Percentiles rank a stretch among this genome's conserved stretches.
phyloP scores from a whole-genome alignment of 2,329 filamentous ascomycete genomes.

The Plectosphaerella cucumerina region DNA sequence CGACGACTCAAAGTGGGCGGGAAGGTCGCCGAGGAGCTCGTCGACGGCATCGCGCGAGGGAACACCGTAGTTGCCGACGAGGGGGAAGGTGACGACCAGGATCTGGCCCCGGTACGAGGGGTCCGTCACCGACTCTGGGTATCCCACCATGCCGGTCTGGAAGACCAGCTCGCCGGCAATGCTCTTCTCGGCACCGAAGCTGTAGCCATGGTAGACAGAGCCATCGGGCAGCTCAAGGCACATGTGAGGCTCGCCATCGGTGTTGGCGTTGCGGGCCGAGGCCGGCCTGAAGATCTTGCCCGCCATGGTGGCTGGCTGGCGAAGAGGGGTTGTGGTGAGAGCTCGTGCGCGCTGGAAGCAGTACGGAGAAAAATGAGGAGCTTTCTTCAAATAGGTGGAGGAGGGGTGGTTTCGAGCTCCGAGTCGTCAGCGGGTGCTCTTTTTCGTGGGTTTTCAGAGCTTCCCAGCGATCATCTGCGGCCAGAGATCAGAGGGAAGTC shows the following conservation, averaged over 20 bases:
- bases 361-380: conserved; percentile 3
- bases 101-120: conserved; percentile 91
- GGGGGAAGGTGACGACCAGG: conserved; percentile 90
- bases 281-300: conserved; percentile 46
- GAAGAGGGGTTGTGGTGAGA: conserved; percentile 6
- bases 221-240: conserved; percentile 93
- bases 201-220: conserved; percentile 86
- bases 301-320: conserved; percentile 23
- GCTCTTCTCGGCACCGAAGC: conserved; percentile 93
- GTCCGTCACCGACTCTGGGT: conserved; percentile 88
- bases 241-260: conserved; percentile 57
- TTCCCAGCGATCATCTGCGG: conserved; percentile 17
- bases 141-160: conserved; percentile 99
- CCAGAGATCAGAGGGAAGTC: conserved; percentile 16
- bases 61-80: conserved; percentile 97
- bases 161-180: conserved; percentile 97
- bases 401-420: conserved; percentile 6
- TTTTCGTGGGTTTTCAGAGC: conserved; percentile 7
- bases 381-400: conserved; percentile 2
- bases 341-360: conserved; percentile 2
- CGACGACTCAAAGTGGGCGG: conserved; percentile 87
- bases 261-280: conserved; percentile 49
- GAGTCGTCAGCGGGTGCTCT: conserved; percentile 13
- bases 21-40: conserved; percentile 77
- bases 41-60: conserved; percentile 83